Evolutionary conservation across 2,329 filamentous ascomycete genomes (phyloP).

Genomic region (Diaporthe aspalathi): DNA sequence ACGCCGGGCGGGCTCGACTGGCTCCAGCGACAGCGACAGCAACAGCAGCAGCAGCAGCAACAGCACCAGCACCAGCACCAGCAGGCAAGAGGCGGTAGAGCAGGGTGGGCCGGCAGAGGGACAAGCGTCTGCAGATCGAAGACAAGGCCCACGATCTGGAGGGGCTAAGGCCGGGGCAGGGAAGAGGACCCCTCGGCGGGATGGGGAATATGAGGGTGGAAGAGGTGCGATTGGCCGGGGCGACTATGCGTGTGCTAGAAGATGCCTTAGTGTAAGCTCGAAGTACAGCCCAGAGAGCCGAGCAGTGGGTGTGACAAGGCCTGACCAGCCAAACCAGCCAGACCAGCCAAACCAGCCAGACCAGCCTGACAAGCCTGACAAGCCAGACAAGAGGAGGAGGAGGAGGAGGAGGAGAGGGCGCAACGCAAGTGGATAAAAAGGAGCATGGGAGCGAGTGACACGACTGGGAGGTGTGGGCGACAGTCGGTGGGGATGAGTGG

Average conservation of each 20-base stretch:
- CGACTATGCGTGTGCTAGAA: slow-evolving; percentile 36
- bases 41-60: no score
- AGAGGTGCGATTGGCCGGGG: slow-evolving; percentile 36
- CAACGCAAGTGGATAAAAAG: slow-evolving; percentile 24
- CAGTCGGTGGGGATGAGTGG: no score
- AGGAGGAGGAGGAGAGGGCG: background rate
- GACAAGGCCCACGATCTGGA: slow-evolving; percentile 37
- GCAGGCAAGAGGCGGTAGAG: slow-evolving; percentile 20
- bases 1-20: slow-evolving; percentile 15
- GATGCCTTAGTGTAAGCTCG: slow-evolving; percentile 40
- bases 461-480: slow-evolving; percentile 1
- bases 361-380: no score
- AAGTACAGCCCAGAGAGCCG: slow-evolving; percentile 37
- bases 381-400: background rate
- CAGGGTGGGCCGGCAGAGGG: slow-evolving; percentile 28
- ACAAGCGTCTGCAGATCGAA: slow-evolving; percentile 31
- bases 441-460: slow-evolving; percentile 25
- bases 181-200: background rate
- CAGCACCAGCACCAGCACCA: slow-evolving; percentile 7
- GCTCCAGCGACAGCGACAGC: no score
- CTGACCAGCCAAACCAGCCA: no score
- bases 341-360: no score
- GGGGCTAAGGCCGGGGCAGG: slow-evolving; percentile 32
- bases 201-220: slow-evolving; percentile 3
- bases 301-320: no score